Base-by-base conservation (phyloP, 352 stramenopile genomes). In the Phytopythium vexans region DNA sequence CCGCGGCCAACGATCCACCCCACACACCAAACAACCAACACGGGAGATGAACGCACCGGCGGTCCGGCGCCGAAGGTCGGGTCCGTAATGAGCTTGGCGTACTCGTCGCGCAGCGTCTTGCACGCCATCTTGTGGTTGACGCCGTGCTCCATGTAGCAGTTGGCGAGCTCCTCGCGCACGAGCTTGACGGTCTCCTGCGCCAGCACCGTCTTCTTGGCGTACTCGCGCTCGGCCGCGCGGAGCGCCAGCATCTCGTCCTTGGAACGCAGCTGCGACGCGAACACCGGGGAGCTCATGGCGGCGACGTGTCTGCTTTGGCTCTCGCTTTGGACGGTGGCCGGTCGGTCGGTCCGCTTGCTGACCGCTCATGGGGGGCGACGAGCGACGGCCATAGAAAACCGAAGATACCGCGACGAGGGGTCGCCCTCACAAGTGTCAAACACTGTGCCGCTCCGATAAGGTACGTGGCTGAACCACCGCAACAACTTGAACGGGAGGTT, bases 111-210 rank as follows among this genome's bases (percentile, higher is more conserved):
- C 45, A 94, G 54, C 16, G 53, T 58, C 67, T 92, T 92, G 80
- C 85, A 94, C 21, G 76, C 79, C 53, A 92, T 85, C 61, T 87
- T 89, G 82, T 94, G 85, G 74, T 94, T 94, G 45, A 94, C 80
- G 55, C 85, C 85, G 66, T 92, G 75, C 66, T 94, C 84, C 60
- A 90, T 86, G 74, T 94, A 94, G 69, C 85, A 94, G 53, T 81
- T 80, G 53, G 85, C 82, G 58, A 94, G 68, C 63, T 94, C 82
- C 47, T 92, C 85, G 53, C 82, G 82, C 66, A 94, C 82, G 42
- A 92, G 64, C 77, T 92, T 94, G 57, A 94, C 53, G 6, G 60
- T 87, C 68, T 92, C 82, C 56, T 91, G 78, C 37, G 85, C 79
- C 31, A 94, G 62, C 45, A 88, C 73, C 62, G 68, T 45, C 39